Evolutionary conservation across 257 asterid species (phyloP).

Genomic region (Lycium ferocissimum): DNA sequence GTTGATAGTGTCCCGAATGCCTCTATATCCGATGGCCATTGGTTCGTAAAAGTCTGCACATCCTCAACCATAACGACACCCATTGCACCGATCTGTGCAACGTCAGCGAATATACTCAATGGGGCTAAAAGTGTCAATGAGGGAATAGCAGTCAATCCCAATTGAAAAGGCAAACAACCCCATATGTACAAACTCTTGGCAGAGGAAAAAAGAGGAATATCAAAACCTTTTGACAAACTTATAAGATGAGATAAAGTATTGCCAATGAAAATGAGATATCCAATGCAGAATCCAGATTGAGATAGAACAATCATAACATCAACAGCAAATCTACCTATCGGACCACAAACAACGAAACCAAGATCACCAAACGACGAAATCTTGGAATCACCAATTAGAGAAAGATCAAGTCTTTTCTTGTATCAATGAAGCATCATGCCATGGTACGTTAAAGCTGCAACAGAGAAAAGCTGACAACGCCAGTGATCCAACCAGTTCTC

Average conservation of each 20-base stretch:
- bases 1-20: constrained; percentile 34
- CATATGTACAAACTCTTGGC: constrained; percentile 35
- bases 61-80: constrained; percentile 36
- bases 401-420: constrained; percentile 37
- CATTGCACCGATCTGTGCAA: constrained; percentile 39
- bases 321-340: constrained; percentile 31
- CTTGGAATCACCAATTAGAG: not conserved
- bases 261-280: constrained; percentile 40
- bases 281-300: constrained; percentile 39
- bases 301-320: constrained; percentile 40
- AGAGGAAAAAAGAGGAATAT: constrained; percentile 18
- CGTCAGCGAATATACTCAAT: constrained; percentile 41
- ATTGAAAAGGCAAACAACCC: constrained; percentile 42
- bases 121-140: constrained; percentile 43
- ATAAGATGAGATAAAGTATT: constrained; percentile 33
- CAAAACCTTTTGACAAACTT: not conserved
- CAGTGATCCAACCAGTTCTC: constrained; percentile 41
- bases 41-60: not conserved
- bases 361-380: constrained; percentile 39
- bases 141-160: constrained; percentile 36
- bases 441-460: constrained; percentile 33
- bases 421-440: constrained; percentile 42
- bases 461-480: constrained; percentile 14
- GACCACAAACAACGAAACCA: constrained; percentile 38
- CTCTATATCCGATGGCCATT: not conserved